Percentiles rank a stretch among this genome's conserved stretches.
These are phyloP conservation scores for Alnus glutinosa DNA, from an alignment of 306 rosid species.

Conservation along the genomic window DNA sequence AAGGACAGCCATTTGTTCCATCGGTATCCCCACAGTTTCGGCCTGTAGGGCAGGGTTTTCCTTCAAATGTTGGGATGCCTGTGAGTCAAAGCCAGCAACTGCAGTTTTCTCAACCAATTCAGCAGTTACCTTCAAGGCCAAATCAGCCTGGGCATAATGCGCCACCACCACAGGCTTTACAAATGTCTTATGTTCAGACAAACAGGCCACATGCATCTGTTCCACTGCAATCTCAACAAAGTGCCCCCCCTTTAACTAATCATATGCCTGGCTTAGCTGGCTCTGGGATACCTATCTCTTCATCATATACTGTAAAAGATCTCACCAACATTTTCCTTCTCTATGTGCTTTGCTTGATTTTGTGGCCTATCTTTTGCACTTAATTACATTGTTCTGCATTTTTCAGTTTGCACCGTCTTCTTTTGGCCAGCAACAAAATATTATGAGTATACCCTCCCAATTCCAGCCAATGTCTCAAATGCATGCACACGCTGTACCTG, in stretches of 20 bases:
- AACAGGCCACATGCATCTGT: constrained; percentile 64
- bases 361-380: constrained; percentile 12
- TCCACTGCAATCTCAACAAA: constrained; percentile 72
- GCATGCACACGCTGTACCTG: constrained; percentile 54
- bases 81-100: constrained; percentile 65
- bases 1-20: constrained; percentile 67
- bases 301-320: constrained; percentile 67
- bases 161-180: constrained; percentile 66
- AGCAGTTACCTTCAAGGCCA: constrained; percentile 74
- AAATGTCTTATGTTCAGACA: constrained; percentile 71
- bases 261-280: constrained; percentile 75
- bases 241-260: constrained; percentile 56
- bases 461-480: constrained; percentile 77
- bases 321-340: constrained; percentile 8
- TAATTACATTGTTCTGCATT: constrained; percentile 16
- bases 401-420: constrained; percentile 64
- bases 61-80: constrained; percentile 69
- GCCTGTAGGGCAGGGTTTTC: constrained; percentile 64
- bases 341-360: constrained; percentile 12
- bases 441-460: constrained; percentile 52
- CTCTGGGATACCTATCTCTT: constrained; percentile 64
- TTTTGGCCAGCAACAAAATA: constrained; percentile 68
- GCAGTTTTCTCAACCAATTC: constrained; percentile 86
- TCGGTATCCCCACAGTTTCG: constrained; percentile 72
- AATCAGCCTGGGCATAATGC: constrained; percentile 60